Percentiles rank a stretch among this genome's conserved stretches.
Evolutionary conservation across 1,139 yeast genomes (phyloP).

Genomic region (Yamadazyma diospyri): DNA sequence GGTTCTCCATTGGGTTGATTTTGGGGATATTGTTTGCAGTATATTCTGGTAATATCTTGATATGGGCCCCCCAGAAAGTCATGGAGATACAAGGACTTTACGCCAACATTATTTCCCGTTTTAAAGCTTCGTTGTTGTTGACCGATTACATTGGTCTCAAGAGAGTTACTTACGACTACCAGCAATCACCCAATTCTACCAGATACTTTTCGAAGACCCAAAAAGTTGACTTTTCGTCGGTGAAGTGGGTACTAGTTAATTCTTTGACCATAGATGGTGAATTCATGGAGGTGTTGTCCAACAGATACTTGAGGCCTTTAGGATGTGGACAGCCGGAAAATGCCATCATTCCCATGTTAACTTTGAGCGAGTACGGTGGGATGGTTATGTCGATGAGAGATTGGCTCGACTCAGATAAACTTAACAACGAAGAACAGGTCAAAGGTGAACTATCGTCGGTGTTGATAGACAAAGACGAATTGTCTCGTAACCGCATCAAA

Average conservation of each 20-base stretch:
- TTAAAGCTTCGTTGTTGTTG: slow-evolving; percentile 67
- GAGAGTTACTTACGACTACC: slow-evolving; percentile 89
- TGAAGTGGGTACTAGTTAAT: slow-evolving; percentile 87
- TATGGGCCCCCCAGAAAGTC: slow-evolving; percentile 76
- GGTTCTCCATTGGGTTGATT: slow-evolving; percentile 86
- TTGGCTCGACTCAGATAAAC: slow-evolving; percentile 71
- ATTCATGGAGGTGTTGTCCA: slow-evolving; percentile 85
- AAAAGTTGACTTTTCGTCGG: slow-evolving; percentile 73
- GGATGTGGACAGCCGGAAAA: slow-evolving; percentile 79
- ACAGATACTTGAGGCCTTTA: slow-evolving; percentile 85
- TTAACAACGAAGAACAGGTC: slow-evolving; percentile 26
- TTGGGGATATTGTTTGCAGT: slow-evolving; percentile 78
- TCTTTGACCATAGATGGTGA: slow-evolving; percentile 94
- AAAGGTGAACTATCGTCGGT: slow-evolving; percentile 62
- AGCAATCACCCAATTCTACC: slow-evolving; percentile 83
- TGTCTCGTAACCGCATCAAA: slow-evolving; percentile 74
- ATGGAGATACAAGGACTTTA: slow-evolving; percentile 84
- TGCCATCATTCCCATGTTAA: slow-evolving; percentile 85
- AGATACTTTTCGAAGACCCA: slow-evolving; percentile 75
- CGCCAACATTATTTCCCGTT: slow-evolving; percentile 73
- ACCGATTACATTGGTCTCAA: slow-evolving; percentile 91
- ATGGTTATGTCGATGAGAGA: slow-evolving; percentile 90
- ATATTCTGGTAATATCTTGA: slow-evolving; percentile 76
- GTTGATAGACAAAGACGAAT: slow-evolving; percentile 73
- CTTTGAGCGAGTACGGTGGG: slow-evolving; percentile 93